phyloP scores from a whole-genome alignment of 108 stramenopile genomes.

The Mediolabrus comicus region DNA sequence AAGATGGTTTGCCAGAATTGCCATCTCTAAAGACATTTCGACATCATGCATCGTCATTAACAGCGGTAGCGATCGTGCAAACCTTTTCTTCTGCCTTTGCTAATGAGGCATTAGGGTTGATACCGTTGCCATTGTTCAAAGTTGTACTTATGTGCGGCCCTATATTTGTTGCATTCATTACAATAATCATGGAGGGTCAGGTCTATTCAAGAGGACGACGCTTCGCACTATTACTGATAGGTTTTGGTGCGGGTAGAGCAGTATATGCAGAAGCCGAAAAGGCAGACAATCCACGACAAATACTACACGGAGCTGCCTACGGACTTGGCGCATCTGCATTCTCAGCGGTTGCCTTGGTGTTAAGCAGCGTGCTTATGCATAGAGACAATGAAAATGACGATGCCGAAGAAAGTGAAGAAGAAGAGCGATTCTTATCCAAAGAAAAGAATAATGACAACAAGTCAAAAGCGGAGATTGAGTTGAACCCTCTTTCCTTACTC shows the following conservation, averaged over 20 bases:
- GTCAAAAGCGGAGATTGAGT: slow-evolving; percentile 4
- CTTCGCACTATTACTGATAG: slow-evolving; percentile 17
- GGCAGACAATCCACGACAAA: slow-evolving; percentile 20
- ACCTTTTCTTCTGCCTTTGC: slow-evolving; percentile 23
- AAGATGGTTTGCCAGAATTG: slow-evolving; percentile 3
- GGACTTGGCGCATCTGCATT: slow-evolving; percentile 14
- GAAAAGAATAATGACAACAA: not conserved
- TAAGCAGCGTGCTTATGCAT: slow-evolving; percentile 26
- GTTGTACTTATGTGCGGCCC: slow-evolving; percentile 33
- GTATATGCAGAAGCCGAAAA: slow-evolving; percentile 29
- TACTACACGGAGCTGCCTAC: slow-evolving; percentile 19
- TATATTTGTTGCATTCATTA: slow-evolving; percentile 27
- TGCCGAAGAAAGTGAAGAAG: not conserved
- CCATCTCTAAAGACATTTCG: slow-evolving; percentile 18
- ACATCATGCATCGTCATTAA: slow-evolving; percentile 8
- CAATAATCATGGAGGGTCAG: slow-evolving; percentile 12
- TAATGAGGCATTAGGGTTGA: slow-evolving; percentile 7
- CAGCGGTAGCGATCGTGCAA: slow-evolving; percentile 22
- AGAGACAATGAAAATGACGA: not conserved
- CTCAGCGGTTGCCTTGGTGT: slow-evolving; percentile 25
- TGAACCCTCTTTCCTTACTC: slow-evolving; percentile 18
- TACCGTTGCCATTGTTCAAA: slow-evolving; percentile 28
- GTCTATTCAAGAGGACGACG: slow-evolving; percentile 13
- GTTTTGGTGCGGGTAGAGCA: slow-evolving; percentile 12
- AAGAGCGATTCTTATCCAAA: not conserved